These are phyloP conservation scores for Trametes maxima DNA, from an alignment of 768 basidiomycete genomes.

Conservation along the genomic window DNA sequence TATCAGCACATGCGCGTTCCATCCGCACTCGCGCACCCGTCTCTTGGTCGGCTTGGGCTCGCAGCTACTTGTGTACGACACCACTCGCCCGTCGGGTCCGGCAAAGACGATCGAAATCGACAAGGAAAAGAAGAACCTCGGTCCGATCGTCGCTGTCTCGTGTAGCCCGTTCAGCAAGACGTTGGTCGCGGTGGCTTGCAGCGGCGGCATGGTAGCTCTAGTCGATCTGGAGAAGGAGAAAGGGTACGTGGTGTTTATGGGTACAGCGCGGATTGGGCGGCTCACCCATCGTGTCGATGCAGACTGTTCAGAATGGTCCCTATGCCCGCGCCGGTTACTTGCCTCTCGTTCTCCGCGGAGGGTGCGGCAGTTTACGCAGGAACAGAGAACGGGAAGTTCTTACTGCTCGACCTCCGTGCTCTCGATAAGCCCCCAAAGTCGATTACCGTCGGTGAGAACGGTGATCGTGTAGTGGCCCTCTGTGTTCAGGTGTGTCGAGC, in stretches of 20 bases:
- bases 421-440: conserved; percentile 65
- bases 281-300: background rate
- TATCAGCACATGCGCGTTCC: conserved; percentile 58
- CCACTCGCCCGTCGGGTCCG: conserved; percentile 57
- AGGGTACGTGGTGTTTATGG: conserved; percentile 41
- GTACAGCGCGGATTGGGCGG: background rate
- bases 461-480: conserved; percentile 52
- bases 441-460: conserved; percentile 51
- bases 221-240: conserved; percentile 79
- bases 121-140: conserved; percentile 42
- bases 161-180: conserved; percentile 81
- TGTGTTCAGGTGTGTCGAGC: conserved; percentile 55
- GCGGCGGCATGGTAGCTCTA: conserved; percentile 55
- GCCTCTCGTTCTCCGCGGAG: conserved; percentile 68
- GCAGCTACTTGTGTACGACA: conserved; percentile 64
- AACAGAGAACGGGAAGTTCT: conserved; percentile 62
- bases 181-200: conserved; percentile 59
- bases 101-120: conserved; percentile 51
- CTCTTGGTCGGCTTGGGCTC: conserved; percentile 57
- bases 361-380: conserved; percentile 69
- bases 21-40: conserved; percentile 61
- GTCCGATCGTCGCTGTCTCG: conserved; percentile 56
- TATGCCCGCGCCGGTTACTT: conserved; percentile 55
- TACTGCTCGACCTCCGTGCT: conserved; percentile 63
- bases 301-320: conserved; percentile 64